Evolutionary conservation across 805 yeast species (phyloP), one percentile per base, ranked within the genome.

Genomic region (Lipomyces mesembrius): DNA sequence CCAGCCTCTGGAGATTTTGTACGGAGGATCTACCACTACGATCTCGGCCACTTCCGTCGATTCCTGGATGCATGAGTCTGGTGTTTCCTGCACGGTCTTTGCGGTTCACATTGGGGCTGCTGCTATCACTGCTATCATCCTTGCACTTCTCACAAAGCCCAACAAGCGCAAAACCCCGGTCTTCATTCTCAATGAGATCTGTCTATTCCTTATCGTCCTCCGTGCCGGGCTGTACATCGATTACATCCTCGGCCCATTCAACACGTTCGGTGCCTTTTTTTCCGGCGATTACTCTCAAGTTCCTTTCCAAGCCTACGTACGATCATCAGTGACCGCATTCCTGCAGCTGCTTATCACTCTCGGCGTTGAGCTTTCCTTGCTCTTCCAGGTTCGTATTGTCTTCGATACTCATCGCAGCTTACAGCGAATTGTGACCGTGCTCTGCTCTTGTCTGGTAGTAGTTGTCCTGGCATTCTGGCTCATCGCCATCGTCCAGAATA

Each of bases 331-430:
- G 2, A 79, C 91, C 0, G 85, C 87, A 72, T 81, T 86, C 2
- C 77, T 90, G 65, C 87, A 87, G 69, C 81, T 87, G 3, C 67
- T 92, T 12, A 77, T 92, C 56, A 83, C 91, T 22, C 78, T 82
- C 0, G 79, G 85, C 9, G 84, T 93, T 62, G 90, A 91, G 76
- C 69, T 79, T 0, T 88, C 95, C 0, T 78, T 94, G 74, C 81
- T 87, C 1, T 86, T 86, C 74, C 98, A 94, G 78, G 84, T 90
- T 8, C 83, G 81, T 68, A 84, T 89, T 39, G 87, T 95, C 60
- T 91, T 91, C 79, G 66, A 73, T 17, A 75, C 76, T n/a, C 57
- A 66, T 39, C 57, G 63, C 14, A 29, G 35, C 25, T 34, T 70
- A 49, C 82, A 84, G 64, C 81, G 84, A n/a, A 85, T 87, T 22